Conservation (phyloP, 1,139 yeast species). For the Scheffersomyces parashehatae region DNA sequence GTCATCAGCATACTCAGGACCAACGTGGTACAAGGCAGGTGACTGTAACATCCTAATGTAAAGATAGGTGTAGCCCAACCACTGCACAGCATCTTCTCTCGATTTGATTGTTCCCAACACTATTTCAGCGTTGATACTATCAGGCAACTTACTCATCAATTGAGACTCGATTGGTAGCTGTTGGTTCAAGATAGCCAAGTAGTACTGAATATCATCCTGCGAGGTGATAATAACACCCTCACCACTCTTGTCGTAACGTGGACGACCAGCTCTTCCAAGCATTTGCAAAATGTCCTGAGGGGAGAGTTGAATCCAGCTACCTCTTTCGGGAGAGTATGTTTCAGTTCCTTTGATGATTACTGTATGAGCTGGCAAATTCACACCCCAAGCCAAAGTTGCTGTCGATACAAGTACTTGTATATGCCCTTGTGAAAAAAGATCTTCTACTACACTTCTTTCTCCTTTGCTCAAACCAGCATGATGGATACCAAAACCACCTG, state of each 20-base stretch:
- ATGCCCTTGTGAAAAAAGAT: conserved; percentile 84
- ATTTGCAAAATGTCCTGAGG: conserved; percentile 95
- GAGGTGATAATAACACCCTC: conserved; percentile 93
- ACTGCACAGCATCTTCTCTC: conserved; percentile 66
- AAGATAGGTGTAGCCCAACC: conserved; percentile 82
- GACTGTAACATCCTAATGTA: conserved; percentile 77
- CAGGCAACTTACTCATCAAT: conserved; percentile 68
- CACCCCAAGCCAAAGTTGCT: conserved; percentile 99
- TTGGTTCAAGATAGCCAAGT: conserved; percentile 83
- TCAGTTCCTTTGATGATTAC: conserved; percentile 95
- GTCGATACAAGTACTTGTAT: conserved; percentile 84
- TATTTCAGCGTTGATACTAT: conserved; percentile 83
- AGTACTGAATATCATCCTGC: conserved; percentile 83
- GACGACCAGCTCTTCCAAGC: conserved; percentile 98
- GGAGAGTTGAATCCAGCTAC: conserved; percentile 83
- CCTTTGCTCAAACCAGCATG: conserved; percentile 85
- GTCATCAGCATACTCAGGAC: conserved; percentile 63
- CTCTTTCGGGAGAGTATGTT: conserved; percentile 87
- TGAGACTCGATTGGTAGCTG: conserved; percentile 94
- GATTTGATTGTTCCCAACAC: conserved; percentile 67
- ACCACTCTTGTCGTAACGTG: conserved; percentile 88
- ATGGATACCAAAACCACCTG: conserved; percentile 84
- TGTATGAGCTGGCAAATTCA: conserved; percentile 94
- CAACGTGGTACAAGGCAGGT: conserved; percentile 76
- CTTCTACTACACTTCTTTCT: conserved; percentile 81